Evolutionary conservation across 1,284 basidiomycete species (phyloP).

Genomic region (Ustilago lituana): DNA sequence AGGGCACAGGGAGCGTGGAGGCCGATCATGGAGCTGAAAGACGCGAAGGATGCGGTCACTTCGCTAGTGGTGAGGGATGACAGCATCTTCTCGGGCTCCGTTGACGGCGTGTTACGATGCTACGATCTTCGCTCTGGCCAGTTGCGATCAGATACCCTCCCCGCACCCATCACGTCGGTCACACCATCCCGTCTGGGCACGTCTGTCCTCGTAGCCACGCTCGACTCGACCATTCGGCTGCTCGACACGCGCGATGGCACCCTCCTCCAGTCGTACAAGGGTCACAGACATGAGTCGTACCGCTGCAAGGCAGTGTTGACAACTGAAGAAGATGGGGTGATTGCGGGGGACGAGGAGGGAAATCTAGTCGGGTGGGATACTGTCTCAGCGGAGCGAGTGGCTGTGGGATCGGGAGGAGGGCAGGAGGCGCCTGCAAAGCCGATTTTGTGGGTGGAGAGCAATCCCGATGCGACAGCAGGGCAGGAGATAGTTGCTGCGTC

Average conservation of each 20-base stretch:
- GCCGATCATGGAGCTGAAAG: slow-evolving; percentile 89
- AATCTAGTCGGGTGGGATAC: slow-evolving; percentile 90
- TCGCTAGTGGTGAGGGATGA: slow-evolving; percentile 71
- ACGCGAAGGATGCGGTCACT: slow-evolving; percentile 83
- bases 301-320: slow-evolving; percentile 85
- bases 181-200: slow-evolving; percentile 78
- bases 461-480: slow-evolving; percentile 70
- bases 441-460: slow-evolving; percentile 88
- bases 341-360: slow-evolving; percentile 90
- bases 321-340: slow-evolving; percentile 77
- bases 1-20: slow-evolving; percentile 72
- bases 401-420: slow-evolving; percentile 72
- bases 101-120: slow-evolving; percentile 88
- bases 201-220: slow-evolving; percentile 81
- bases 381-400: slow-evolving; percentile 67
- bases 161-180: slow-evolving; percentile 76
- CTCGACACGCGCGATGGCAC: slow-evolving; percentile 86
- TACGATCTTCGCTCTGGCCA: slow-evolving; percentile 94
- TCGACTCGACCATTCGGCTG: slow-evolving; percentile 84
- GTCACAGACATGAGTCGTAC: slow-evolving; percentile 79
- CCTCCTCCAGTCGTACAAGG: slow-evolving; percentile 83
- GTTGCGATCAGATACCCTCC: slow-evolving; percentile 85
- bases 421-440: slow-evolving; percentile 81
- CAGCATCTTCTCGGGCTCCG: slow-evolving; percentile 78
- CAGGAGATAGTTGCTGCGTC: slow-evolving; percentile 86